phyloP scores from a whole-genome alignment of 129 eudicot genomes.

The Apium graveolens region DNA sequence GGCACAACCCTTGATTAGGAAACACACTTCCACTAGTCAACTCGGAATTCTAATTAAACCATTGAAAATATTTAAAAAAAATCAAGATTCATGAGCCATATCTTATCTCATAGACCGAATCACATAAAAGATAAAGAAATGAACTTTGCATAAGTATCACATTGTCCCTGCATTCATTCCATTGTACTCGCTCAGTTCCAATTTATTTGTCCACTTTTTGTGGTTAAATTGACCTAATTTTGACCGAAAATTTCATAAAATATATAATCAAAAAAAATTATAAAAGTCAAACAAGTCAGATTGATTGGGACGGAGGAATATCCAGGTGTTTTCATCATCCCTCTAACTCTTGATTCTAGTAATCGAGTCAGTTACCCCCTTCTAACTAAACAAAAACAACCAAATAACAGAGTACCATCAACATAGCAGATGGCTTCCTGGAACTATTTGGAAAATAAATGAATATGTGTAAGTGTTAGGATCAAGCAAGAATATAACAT shows the following conservation, averaged over 20 bases:
- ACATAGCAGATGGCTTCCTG: background rate
- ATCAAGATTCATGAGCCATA: background rate
- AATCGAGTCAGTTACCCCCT: background rate
- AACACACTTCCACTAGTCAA: background rate
- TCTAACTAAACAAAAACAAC: background rate
- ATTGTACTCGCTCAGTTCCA: too few relatives aligned
- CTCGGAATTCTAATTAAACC: background rate
- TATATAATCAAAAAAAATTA: too few relatives aligned
- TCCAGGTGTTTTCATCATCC: background rate
- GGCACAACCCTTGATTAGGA: background rate
- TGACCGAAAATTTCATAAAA: too few relatives aligned
- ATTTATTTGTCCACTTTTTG: too few relatives aligned
- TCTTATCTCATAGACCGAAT: background rate
- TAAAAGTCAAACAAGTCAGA: too few relatives aligned
- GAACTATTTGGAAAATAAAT: background rate
- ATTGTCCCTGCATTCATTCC: background rate
- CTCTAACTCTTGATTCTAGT: background rate
- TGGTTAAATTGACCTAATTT: too few relatives aligned
- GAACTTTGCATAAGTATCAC: background rate
- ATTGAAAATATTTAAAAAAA: background rate
- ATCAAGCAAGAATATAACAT: background rate
- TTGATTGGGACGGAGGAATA: too few relatives aligned
- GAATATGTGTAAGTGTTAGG: background rate
- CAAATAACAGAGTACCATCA: background rate
- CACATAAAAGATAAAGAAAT: background rate